Evolutionary conservation across 768 basidiomycete species (phyloP).

Genomic region (Suillus variegatus): DNA sequence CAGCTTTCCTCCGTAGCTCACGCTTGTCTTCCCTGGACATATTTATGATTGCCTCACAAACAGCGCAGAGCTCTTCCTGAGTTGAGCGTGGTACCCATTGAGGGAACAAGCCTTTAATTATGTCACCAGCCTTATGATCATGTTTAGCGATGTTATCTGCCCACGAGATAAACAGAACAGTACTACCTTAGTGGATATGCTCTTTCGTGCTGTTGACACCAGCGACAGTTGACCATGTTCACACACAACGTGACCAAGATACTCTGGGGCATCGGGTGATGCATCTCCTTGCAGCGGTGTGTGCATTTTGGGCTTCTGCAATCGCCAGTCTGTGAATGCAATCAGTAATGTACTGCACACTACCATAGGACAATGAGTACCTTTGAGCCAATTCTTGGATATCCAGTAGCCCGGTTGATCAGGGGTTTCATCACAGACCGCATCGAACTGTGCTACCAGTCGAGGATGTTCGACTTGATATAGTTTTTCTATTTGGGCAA

Average conservation of each 20-base stretch:
- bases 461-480: constrained; percentile 71
- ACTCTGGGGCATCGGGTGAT: constrained; percentile 62
- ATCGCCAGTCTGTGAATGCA: constrained; percentile 64
- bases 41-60: constrained; percentile 61
- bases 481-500: constrained; percentile 52
- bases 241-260: constrained; percentile 61
- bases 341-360: constrained; percentile 5
- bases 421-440: constrained; percentile 43
- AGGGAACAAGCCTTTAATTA: constrained; percentile 63
- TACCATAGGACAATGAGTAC: constrained; percentile 36
- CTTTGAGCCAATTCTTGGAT: constrained; percentile 79
- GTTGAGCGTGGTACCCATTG: constrained; percentile 60
- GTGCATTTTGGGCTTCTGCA: constrained; percentile 79
- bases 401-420: constrained; percentile 63
- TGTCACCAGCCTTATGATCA: constrained; percentile 49
- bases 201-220: constrained; percentile 54
- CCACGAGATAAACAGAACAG: constrained; percentile 11
- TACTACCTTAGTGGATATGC: constrained; percentile 61
- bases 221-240: constrained; percentile 67
- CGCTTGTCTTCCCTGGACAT: constrained; percentile 62
- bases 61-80: constrained; percentile 52
- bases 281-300: constrained; percentile 57
- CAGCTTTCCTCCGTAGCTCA: constrained; percentile 63
- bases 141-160: constrained; percentile 10
- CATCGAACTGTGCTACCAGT: constrained; percentile 60